Conservation (phyloP, 2,329 filamentous ascomycete species). For the Epichloe sp. region DNA sequence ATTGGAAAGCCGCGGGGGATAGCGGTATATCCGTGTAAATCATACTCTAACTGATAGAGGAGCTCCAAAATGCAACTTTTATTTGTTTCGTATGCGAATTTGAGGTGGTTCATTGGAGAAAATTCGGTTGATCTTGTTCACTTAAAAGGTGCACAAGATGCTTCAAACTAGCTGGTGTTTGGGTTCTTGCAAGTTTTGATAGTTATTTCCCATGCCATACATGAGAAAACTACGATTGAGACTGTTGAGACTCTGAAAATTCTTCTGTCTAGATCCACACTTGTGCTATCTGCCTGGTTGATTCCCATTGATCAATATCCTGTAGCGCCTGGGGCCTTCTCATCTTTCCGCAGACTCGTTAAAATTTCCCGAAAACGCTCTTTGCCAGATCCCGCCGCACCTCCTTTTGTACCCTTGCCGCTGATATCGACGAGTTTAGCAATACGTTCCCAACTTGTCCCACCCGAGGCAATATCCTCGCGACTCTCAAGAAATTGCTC, state of each 20-base stretch:
- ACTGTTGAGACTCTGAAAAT: too few relatives aligned
- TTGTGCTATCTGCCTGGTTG: neutral
- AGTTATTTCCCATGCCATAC: neutral
- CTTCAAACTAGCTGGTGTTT: neutral
- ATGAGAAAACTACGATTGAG: neutral
- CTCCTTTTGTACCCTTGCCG: slow-evolving; percentile 79
- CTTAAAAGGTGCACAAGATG: too few relatives aligned
- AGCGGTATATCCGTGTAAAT: neutral
- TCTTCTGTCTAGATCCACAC: neutral
- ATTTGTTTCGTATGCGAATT: neutral
- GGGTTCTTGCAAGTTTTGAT: neutral
- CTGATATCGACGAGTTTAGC: slow-evolving; percentile 95
- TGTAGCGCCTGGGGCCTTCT: slow-evolving; percentile 61
- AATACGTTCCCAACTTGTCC: slow-evolving; percentile 97
- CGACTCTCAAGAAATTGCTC: slow-evolving; percentile 81
- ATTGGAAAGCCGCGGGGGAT: neutral
- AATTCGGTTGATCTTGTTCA: neutral
- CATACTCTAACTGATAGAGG: neutral
- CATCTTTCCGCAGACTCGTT: slow-evolving; percentile 79
- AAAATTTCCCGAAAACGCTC: slow-evolving; percentile 90
- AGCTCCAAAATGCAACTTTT: neutral
- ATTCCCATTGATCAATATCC: slow-evolving; percentile 40
- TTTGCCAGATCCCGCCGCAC: slow-evolving; percentile 83
- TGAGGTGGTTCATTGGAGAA: neutral
- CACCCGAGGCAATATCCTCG: slow-evolving; percentile 86